Conservation (phyloP, 768 basidiomycete genomes). For the Rubroboletus satanas region DNA sequence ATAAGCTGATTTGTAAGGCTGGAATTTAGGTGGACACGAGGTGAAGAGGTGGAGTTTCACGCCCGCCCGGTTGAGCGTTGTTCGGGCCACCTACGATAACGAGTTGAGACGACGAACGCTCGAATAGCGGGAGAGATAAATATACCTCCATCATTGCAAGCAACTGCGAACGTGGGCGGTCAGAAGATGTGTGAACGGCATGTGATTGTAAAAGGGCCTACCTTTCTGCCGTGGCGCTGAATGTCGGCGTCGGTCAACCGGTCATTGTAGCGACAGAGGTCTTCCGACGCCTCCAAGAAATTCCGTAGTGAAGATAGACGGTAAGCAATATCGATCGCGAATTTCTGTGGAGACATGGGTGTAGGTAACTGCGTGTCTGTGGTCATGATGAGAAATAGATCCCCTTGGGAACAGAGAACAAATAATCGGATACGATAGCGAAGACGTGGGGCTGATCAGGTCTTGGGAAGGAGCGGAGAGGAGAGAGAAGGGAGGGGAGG, state of each 20-base stretch:
- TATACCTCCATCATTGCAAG: constrained; percentile 51
- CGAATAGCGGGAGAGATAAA: constrained; percentile 9
- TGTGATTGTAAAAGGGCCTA: background rate
- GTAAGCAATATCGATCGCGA: constrained; percentile 28
- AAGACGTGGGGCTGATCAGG: constrained; percentile 1
- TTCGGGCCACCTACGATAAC: constrained; percentile 40
- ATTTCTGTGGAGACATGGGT: constrained; percentile 20
- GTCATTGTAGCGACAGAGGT: constrained; percentile 19
- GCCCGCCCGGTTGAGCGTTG: constrained; percentile 41
- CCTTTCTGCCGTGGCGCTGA: constrained; percentile 28
- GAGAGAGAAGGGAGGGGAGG: constrained; percentile 10
- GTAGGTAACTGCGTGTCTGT: constrained; percentile 9
- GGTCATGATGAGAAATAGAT: constrained; percentile 16
- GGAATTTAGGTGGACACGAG: constrained; percentile 38
- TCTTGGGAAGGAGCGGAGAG: constrained; percentile 8
- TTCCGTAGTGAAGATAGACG: constrained; percentile 29
- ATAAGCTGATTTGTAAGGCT: constrained; percentile 46
- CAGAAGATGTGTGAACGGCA: background rate
- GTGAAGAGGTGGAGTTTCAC: constrained; percentile 45
- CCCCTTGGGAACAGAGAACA: constrained; percentile 17
- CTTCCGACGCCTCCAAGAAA: constrained; percentile 30
- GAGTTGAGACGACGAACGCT: background rate
- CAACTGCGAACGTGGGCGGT: constrained; percentile 34
- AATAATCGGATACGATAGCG: constrained; percentile 7
- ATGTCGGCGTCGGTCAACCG: constrained; percentile 20